Conservation (phyloP, 116 monocot genomes). For the Dioscorea cayenensis region DNA sequence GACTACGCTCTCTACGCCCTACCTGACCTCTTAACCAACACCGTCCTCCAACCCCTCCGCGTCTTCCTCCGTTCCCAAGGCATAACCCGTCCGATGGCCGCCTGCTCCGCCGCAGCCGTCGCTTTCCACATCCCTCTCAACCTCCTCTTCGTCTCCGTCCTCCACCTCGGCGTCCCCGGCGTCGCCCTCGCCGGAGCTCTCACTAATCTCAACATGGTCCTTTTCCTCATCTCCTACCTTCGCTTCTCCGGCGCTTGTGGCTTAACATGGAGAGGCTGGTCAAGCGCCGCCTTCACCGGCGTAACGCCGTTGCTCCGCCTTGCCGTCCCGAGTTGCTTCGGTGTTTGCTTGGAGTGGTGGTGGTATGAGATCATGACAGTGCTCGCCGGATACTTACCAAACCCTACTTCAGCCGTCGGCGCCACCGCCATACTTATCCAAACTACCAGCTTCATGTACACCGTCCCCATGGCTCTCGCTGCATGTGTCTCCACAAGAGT, state of each 20-base stretch:
- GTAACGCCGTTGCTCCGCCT: conserved; percentile 47
- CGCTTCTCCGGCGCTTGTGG: conserved; percentile 31
- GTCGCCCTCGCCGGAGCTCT: conserved; percentile 46
- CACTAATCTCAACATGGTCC: conserved; percentile 65
- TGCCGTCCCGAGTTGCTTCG: conserved; percentile 75
- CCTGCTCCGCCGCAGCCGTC: conserved; percentile 77
- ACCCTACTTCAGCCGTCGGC: conserved; percentile 67
- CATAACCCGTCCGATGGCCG: conserved; percentile 71
- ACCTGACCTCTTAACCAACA: conserved; percentile 57
- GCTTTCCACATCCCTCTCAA: conserved; percentile 71
- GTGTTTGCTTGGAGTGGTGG: conserved; percentile 98
- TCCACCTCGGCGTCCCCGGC: conserved; percentile 47
- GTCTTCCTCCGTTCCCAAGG: conserved; percentile 77
- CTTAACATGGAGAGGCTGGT: conserved; percentile 70
- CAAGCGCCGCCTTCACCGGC: conserved; percentile 16
- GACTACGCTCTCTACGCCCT: conserved; percentile 45
- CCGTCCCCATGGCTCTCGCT: conserved; percentile 82
- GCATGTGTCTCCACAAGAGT: conserved; percentile 89
- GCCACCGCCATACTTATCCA: conserved; percentile 84
- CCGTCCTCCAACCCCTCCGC: conserved; percentile 75
- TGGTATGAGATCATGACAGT: conserved; percentile 97
- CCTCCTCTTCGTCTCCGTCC: conserved; percentile 44
- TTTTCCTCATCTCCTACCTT: conserved; percentile 55
- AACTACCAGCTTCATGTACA: conserved; percentile 92
- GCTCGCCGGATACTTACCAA: conserved; percentile 74